Base-by-base conservation (phyloP, 768 basidiomycete genomes). In the Filobasidium floriforme region DNA sequence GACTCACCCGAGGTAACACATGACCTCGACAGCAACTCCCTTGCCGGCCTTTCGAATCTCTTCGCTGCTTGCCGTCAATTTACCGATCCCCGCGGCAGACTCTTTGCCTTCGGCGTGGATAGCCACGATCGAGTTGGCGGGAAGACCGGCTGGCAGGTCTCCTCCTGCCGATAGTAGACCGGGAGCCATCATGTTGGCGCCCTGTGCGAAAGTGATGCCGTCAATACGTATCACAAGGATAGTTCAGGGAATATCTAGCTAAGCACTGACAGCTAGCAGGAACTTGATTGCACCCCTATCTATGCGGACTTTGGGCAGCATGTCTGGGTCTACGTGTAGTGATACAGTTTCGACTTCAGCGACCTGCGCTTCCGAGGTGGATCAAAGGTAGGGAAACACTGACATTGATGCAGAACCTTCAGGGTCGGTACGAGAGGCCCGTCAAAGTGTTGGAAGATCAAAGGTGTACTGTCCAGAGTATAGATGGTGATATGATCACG, bases 241-340 rank as follows among this genome's bases (percentile, higher is more conserved):
- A 43, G 60, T 52, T 24, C 43, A 41, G 6, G 40, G 15, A 26
- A 3, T 15, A 15, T 55, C 26, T 46, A 15, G 41, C 26, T 14
- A 4, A 11, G 40, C 10, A 77, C 80, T 68, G 46, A 81, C 96
- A 12, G 87, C 88, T 55, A 99, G 85, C 44, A 99, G 84, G 80
- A 97, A 99, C 41, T 93, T 89, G 80, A 99, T 99, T 62, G 96
- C 96, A 59, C 96, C 96, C 60, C 94, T 88, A 82, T 99, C 96
- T 59, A 98, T 84, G 70, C 87, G 85, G 59, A 94, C 92, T 72
- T 83, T 86, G 5, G 93, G 91, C 40, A 98, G 84, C 70, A 98
- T 82, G 73, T 85, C 88, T 9, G 96, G 96, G 81, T 96, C 94
- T 99, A 44, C 46, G 44, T 22, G 51, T 5, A 6, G 15, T 22